Evolutionary conservation across 345 rosid species (phyloP), one percentile per base, ranked within the genome.

Genomic region (Firmiana major): DNA sequence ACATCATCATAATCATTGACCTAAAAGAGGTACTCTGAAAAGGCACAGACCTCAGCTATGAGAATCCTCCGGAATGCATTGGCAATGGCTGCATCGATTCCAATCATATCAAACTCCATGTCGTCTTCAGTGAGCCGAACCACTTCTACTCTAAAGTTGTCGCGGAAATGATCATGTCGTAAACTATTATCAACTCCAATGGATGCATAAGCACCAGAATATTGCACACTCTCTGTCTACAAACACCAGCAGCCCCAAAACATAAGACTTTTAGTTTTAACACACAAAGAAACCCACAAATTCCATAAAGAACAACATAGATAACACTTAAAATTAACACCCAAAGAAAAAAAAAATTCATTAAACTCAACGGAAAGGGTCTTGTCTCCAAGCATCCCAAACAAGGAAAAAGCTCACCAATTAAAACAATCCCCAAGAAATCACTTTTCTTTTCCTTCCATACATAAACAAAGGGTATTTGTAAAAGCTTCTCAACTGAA

Each of bases 21-120:
- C 28, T 38, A 72, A 66, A 45, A 73, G 13, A 46, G 57, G 57
- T 46, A 71, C 11, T 38, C 13, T 19, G 4, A 36, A 26, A 66
- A 46, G 58, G 43, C 22, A 84, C 87, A 19, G 36, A 93, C 98
- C 97, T 96, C 99, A 59, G 99, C 83, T 81, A 93, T 72, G 60
- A 96, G 97, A 46, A 96, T 90, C 86, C 99, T 91, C 76, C 99
- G 85, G 68, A 96, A 92, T 12, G 98, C 91, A 81, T 96, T 96
- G 55, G 98, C 99, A 65, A 96, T 78, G 10, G 97, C 81, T 58
- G 97, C 87, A 88, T 89, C 86, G 58, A 93, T 87, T 79, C 99
- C 98, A 4, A 91, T 84, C 93, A 96, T 85, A 79, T 94, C 99
- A 72, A 96, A 92, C 81, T 87, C 97, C 84, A 96, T 85, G 38